Evolutionary conservation across 306 rosid genomes (phyloP).

Genomic region (Calophaca sinica): DNA sequence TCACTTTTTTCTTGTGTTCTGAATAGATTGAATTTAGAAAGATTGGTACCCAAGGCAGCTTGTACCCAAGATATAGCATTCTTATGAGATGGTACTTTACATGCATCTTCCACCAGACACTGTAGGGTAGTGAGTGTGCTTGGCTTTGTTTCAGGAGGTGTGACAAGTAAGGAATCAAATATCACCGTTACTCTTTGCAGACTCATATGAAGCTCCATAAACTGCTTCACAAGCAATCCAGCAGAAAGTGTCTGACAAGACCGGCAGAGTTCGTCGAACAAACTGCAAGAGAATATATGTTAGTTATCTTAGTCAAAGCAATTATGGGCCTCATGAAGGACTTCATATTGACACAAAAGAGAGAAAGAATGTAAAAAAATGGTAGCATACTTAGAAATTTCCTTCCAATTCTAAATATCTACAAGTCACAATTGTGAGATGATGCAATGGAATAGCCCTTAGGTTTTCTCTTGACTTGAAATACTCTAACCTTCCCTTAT

Average conservation of each 20-base stretch:
- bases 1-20: constrained; percentile 47
- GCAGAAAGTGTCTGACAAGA: constrained; percentile 55
- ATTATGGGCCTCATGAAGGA: background rate
- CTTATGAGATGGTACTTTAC: constrained; percentile 47
- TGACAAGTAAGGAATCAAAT: constrained; percentile 53
- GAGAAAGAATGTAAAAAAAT: background rate
- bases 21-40: constrained; percentile 63
- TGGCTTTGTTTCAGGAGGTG: constrained; percentile 42
- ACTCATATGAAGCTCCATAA: constrained; percentile 64
- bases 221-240: constrained; percentile 63
- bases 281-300: constrained; percentile 50
- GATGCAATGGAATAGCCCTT: background rate
- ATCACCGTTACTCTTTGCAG: constrained; percentile 51
- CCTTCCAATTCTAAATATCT: constrained; percentile 25
- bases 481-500: background rate
- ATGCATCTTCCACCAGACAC: constrained; percentile 42
- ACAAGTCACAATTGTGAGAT: constrained; percentile 15
- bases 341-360: background rate
- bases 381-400: background rate
- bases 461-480: background rate
- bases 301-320: constrained; percentile 7
- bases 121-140: constrained; percentile 11
- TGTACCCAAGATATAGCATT: constrained; percentile 71
- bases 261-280: constrained; percentile 61
- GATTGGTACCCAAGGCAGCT: constrained; percentile 73